These are phyloP conservation scores for Fragaria iinumae DNA, from an alignment of 306 rosid species.

Conservation along the genomic window DNA sequence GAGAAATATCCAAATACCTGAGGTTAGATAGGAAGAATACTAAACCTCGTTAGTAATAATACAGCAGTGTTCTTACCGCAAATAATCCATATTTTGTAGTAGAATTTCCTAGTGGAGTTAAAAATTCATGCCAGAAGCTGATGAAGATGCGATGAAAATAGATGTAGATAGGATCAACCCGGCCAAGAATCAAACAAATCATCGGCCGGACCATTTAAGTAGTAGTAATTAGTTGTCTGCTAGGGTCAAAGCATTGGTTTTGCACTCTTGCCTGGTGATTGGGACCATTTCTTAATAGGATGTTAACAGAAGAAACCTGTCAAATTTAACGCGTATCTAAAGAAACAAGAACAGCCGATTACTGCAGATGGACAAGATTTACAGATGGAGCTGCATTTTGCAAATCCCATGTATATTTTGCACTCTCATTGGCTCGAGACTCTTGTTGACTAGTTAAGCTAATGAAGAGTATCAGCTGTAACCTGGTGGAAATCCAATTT, in stretches of 20 bases:
- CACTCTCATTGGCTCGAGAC: neutral
- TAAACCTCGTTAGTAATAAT: too few relatives aligned
- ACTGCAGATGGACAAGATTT: neutral
- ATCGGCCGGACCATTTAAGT: slow-evolving; percentile 4
- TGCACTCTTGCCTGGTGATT: neutral
- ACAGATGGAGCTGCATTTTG: neutral
- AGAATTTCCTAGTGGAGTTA: too few relatives aligned
- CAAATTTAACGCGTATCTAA: neutral
- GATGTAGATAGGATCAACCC: slow-evolving; percentile 4
- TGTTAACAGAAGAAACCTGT: slow-evolving; percentile 6
- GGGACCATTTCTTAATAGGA: slow-evolving; percentile 2
- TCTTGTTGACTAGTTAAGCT: neutral
- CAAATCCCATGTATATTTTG: neutral
- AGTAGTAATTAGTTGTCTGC: neutral
- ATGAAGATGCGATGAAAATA: neutral
- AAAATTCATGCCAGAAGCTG: neutral
- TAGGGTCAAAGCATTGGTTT: slow-evolving; percentile 8
- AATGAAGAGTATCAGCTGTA: neutral
- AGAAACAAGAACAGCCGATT: slow-evolving; percentile 2
- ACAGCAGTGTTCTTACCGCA: too few relatives aligned
- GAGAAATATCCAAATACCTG: neutral
- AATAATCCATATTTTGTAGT: neutral
- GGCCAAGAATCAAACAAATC: slow-evolving; percentile 6
- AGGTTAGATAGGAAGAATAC: too few relatives aligned
- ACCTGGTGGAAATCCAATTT: neutral